These are phyloP conservation scores for Cyberlindnera maritima DNA, from an alignment of 805 yeast species.

Conservation along the genomic window DNA sequence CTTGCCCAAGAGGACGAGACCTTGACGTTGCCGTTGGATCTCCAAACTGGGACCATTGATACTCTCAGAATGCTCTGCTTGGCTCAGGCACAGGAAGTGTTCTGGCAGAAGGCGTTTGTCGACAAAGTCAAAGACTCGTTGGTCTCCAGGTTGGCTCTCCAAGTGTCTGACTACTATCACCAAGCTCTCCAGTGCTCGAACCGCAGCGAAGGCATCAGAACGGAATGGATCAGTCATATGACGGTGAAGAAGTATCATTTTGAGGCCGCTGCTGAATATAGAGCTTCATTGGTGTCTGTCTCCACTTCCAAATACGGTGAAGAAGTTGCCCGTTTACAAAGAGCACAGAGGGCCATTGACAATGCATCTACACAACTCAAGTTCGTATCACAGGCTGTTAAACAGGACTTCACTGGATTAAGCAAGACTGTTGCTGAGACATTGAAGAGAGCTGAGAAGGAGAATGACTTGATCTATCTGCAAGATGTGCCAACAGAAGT, in stretches of 20 bases:
- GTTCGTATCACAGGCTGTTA: conserved; percentile 41
- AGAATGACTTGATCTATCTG: conserved; percentile 77
- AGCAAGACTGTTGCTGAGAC: conserved; percentile 40
- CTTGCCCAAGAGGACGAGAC: conserved; percentile 22
- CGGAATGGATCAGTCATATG: conserved; percentile 66
- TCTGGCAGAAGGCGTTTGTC: conserved; percentile 71
- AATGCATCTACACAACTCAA: conserved; percentile 38
- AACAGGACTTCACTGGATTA: conserved; percentile 54
- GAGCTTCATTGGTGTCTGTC: conserved; percentile 52
- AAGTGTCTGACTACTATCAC: conserved; percentile 56
- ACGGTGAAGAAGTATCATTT: conserved; percentile 63
- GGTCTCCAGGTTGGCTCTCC: conserved; percentile 62
- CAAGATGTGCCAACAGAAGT: conserved; percentile 57
- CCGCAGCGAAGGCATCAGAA: conserved; percentile 47
- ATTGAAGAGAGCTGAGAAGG: conserved; percentile 60
- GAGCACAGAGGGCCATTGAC: conserved; percentile 38
- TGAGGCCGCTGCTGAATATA: conserved; percentile 63
- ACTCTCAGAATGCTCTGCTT: conserved; percentile 53
- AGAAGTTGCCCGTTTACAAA: conserved; percentile 57
- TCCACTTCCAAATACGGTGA: conserved; percentile 60
- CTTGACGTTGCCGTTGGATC: conserved; percentile 39
- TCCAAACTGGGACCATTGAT: conserved; percentile 48
- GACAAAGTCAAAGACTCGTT: conserved; percentile 52
- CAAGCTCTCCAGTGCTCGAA: conserved; percentile 42
- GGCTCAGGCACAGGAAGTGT: conserved; percentile 86